Evolutionary conservation across 305 asterid species (phyloP), one percentile per base, ranked within the genome.

Genomic region (Rubia tinctorum): DNA sequence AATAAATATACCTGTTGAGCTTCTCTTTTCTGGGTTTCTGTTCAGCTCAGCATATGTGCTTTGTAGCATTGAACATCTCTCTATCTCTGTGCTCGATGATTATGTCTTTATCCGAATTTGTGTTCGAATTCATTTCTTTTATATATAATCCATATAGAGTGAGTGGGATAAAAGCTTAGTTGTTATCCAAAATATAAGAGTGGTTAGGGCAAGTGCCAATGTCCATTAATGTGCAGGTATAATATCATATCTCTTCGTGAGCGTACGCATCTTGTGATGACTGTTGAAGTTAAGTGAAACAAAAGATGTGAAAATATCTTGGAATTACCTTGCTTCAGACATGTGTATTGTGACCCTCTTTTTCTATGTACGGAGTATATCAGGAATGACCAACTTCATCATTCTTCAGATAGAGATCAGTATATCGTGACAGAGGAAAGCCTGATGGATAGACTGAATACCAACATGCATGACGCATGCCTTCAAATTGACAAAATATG

Each of bases 381-480:
- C 6, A 20, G 30, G 62, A 23, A 42, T 37, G 47, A 68, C 72
- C 25, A 42, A 63, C 20, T 13, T 44, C 39, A 58, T 64, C 68
- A 44, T 59, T 74, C 66, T 34, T 30, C 71, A 91, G 98, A 95
- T 76, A 88, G 84, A 53, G 89, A 84, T 72, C 83, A 82, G 15
- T 91, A 86, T 79, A 88, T 79, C 74, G 96, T 91, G 81, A 91
- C 96, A 0, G 84, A 83, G 76, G 97, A 91, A 86, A 89, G 97
- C 79, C 73, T 90, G 84, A 86, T 69, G 81, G 96, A 94, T 80
- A 85, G 97, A 74, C 92, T 91, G 23, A 86, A 78, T 73, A 88
- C 93, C 20, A 82, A 90, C 75, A 84, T 94, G 93, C 93, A 88
- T 62, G 30, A 27, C 2, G 30, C 30, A 27, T 27, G 30, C 30